phyloP scores from a whole-genome alignment of 140 eudicot genomes.

The Senecio squalidus region DNA sequence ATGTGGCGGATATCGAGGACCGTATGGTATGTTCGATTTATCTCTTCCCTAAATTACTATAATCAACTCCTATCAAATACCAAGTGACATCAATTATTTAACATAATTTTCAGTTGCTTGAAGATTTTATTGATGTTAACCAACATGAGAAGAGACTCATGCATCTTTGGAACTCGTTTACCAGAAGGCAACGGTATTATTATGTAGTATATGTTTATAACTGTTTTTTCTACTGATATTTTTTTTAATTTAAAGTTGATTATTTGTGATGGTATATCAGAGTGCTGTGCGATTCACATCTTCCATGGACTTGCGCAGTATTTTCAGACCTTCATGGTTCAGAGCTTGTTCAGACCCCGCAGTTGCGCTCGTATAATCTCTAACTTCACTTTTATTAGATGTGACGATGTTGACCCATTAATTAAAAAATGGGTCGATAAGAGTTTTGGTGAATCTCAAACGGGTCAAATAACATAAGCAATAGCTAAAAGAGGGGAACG shows the following conservation, averaged over 20 bases:
- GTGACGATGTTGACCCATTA: too few species aligned
- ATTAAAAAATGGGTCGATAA: too few species aligned
- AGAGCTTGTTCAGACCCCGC: slow-evolving; percentile 45
- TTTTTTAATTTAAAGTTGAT: neutral
- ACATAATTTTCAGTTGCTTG: slow-evolving; percentile 66
- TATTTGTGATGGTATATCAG: slow-evolving; percentile 30
- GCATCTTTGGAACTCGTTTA: slow-evolving; percentile 97
- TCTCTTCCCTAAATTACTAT: neutral
- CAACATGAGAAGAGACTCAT: slow-evolving; percentile 75
- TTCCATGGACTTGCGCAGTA: slow-evolving; percentile 93
- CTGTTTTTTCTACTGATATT: neutral
- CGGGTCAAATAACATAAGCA: too few species aligned
- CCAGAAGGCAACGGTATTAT: slow-evolving; percentile 73
- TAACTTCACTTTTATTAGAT: too few species aligned
- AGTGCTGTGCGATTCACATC: slow-evolving; percentile 86
- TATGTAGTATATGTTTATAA: neutral
- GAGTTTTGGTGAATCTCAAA: too few species aligned
- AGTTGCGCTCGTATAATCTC: slow-evolving; percentile 53
- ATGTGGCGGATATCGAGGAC: slow-evolving; percentile 94
- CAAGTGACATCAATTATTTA: neutral
- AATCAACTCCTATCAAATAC: neutral
- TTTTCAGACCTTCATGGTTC: slow-evolving; percentile 62
- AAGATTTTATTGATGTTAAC: slow-evolving; percentile 87
- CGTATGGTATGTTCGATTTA: slow-evolving; percentile 56
- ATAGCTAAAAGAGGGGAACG: neutral